Base-by-base conservation (phyloP, 768 basidiomycete species). In the Lentinus brumalis region DNA sequence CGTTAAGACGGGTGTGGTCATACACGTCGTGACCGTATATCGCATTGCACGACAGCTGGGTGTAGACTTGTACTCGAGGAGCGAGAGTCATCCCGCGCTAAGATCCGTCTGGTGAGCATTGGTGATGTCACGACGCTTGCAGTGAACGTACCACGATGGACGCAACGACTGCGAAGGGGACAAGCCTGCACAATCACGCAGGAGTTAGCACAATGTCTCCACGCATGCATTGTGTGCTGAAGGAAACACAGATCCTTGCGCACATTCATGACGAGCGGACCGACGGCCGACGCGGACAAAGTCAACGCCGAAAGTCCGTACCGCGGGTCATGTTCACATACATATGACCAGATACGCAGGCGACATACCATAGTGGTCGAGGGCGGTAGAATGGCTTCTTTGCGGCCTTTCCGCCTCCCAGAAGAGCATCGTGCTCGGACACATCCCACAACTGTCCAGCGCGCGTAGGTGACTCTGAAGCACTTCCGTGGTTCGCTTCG, bases 71-170 rank as follows among this genome's bases (percentile, higher is more conserved):
- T 49, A 93, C 87, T 57, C 90, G 84, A 11, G 90, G 86, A 40
- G 89, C 86, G 72, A 89, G 78, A 1, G 90, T 92, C 75, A 92
- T 86, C 38, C 91, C 90, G 29, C 91, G 87, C 91, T 92, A 7
- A 35, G 35, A 21, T 49, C 6, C 9, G n/a, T 7, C 14, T 3
- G 18, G 26, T 49, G 46, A 49, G 46, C 21, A 49, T 31, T 10
- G 8, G 46, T 26, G 21, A 12, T 10, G 12, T 7, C 21, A 49
- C 3, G 12, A 26, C 21, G 29, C 21, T 49, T 5, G 4, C 51
- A 38, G 15, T 39, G 31, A 32, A 77, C 82, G 62, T 67, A 91
- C 91, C 68, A 87, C 84, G 69, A 92, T 79, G 30, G 87, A 85
- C 53, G 85, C 81, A 11, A 80, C 73, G 41, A 92, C 72, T 5